Evolutionary conservation across 495 filamentous ascomycete species (phyloP).

Genomic region (Hypoxylon rickii): DNA sequence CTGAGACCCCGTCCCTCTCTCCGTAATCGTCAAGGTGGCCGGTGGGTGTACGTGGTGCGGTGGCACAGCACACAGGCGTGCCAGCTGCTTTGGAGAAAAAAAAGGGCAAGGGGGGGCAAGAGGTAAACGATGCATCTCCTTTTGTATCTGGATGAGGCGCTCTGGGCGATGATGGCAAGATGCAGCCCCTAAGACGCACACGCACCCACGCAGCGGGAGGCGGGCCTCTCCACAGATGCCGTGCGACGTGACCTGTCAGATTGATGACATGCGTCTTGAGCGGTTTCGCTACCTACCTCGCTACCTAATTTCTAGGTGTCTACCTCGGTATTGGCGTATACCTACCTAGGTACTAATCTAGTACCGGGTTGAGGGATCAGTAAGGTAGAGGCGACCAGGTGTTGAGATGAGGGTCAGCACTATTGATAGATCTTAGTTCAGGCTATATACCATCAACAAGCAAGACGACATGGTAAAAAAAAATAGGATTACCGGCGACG

Average conservation of each 20-base stretch:
- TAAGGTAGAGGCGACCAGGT: too few species aligned
- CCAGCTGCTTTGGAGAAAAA: neutral
- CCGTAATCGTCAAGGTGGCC: neutral
- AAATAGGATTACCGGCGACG: too few species aligned
- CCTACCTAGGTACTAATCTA: neutral
- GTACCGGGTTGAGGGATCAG: too few species aligned
- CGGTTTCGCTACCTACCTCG: constrained; percentile 26
- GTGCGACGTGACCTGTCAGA: constrained; percentile 42
- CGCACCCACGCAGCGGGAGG: constrained; percentile 31
- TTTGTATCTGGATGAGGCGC: constrained; percentile 23
- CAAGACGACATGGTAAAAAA: too few species aligned
- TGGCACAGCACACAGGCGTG: neutral
- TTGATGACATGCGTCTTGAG: constrained; percentile 38
- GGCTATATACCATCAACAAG: too few species aligned
- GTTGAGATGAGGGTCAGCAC: too few species aligned
- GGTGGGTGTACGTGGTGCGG: constrained; percentile 1
- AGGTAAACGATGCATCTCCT: too few species aligned
- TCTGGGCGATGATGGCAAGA: constrained; percentile 16
- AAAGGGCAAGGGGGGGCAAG: neutral
- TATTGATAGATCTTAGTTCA: too few species aligned
- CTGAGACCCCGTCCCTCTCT: neutral
- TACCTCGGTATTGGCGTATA: too few species aligned
- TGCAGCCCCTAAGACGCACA: constrained; percentile 19
- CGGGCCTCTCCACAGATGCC: constrained; percentile 34
- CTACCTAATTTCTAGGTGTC: too few species aligned